Conservation (phyloP, 768 basidiomycete species). For the Naematelia encephala region DNA sequence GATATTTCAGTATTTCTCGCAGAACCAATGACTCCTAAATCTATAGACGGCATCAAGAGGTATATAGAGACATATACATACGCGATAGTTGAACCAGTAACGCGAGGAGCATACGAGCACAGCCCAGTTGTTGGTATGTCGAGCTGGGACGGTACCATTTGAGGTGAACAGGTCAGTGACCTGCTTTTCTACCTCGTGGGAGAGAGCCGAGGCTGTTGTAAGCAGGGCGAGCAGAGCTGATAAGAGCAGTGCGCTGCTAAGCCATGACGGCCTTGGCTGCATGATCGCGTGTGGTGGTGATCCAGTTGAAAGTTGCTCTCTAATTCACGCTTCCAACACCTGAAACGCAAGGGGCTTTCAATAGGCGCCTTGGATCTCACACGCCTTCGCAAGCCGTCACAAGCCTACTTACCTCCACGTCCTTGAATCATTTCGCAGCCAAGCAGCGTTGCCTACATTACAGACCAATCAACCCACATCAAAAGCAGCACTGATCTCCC, state of each 20-base stretch:
- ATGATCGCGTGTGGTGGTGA: too few relatives aligned
- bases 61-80: slow-evolving; percentile 53
- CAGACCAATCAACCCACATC: too few relatives aligned
- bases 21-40: too few relatives aligned
- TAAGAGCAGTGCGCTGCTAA: background rate
- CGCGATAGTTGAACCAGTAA: slow-evolving; percentile 99
- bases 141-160: slow-evolving; percentile 8
- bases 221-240: slow-evolving; percentile 11
- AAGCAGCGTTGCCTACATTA: background rate
- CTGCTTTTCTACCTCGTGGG: slow-evolving; percentile 23
- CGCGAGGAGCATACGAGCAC: slow-evolving; percentile 89
- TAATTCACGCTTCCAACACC: too few relatives aligned
- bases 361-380: too few relatives aligned
- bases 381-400: background rate
- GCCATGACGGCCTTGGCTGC: background rate
- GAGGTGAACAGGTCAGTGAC: slow-evolving; percentile 23
- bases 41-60: too few relatives aligned
- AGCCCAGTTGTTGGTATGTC: slow-evolving; percentile 98
- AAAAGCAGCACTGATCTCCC: too few relatives aligned
- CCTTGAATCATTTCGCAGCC: background rate
- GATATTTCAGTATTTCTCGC: too few relatives aligned
- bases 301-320: too few relatives aligned
- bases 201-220: background rate
- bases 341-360: too few relatives aligned
- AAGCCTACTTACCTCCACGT: background rate